Evolutionary conservation across 805 yeast species (phyloP), one percentile per base, ranked within the genome.

Genomic region (Candida corydali): DNA sequence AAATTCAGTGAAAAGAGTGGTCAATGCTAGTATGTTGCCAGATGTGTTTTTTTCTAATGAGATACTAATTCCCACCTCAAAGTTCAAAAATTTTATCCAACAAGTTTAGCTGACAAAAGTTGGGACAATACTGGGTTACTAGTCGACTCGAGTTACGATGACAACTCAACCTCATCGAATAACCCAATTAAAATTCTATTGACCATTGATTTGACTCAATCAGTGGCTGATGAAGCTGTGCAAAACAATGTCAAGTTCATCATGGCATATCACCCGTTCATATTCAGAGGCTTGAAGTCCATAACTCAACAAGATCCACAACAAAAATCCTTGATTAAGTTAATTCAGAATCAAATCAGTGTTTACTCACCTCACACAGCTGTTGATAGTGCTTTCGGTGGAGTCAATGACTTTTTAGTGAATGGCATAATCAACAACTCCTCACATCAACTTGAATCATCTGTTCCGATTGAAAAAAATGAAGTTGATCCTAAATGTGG

Each of bases 291-390:
- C 1, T 75, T 93, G 59, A 93, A 89, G 57, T 63, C 78, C 9
- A 73, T 93, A 40, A 73, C 80, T 3, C 51, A 59, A 2, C 35
- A 49, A 2, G 83, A 87, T 49, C 82, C 96, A 0, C 98, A 93
- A 56, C 97, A 93, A 52, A 61, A 61, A 16, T 84, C 95, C 5
- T 65, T 91, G 37, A 57, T 91, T 26, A 73, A 74, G 37, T 69
- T 93, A 49, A 80, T 87, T 36, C 80, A 79, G 45, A 72, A 79
- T 41, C 84, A 86, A n/a, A 75, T 93, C 39, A 76, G 88, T 33
- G 98, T 93, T 1, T 93, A 93, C 57, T 82, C 82, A 38, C 98
- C 99, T 17, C 99, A 93, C 54, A 91, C 98, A 1, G 88, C 98
- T 0, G 84, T 93, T 3, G 98, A 93, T 60, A 91, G 97, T 17